A percentile compares a stretch with the other conserved stretches of the same genome.
Evolutionary conservation across 306 rosid species (phyloP).

Genomic region (Vigna angularis): DNA sequence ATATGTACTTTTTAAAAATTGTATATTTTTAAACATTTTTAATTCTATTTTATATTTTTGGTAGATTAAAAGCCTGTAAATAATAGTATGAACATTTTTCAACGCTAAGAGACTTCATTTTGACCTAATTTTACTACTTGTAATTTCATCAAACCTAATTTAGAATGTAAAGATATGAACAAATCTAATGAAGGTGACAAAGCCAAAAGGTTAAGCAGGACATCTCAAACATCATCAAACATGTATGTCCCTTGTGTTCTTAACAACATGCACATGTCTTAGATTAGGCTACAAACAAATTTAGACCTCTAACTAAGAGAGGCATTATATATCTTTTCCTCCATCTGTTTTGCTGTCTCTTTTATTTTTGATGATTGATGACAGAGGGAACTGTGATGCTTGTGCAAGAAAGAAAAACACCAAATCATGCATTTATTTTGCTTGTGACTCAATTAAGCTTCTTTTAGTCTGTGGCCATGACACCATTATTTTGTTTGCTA

Average conservation of each 20-base stretch:
- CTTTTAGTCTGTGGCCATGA: conserved; percentile 23
- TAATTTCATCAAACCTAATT: background rate
- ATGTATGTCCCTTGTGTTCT: conserved; percentile 25
- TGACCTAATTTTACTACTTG: background rate
- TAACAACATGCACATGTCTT: conserved; percentile 30
- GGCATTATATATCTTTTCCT: background rate
- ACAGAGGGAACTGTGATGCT: conserved; percentile 13
- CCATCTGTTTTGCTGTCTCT: background rate
- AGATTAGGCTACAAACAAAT: conserved; percentile 24
- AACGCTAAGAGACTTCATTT: too few relatives aligned
- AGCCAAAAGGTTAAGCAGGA: conserved; percentile 40
- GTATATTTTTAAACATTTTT: too few relatives aligned
- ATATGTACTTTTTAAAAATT: too few relatives aligned
- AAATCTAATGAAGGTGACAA: background rate
- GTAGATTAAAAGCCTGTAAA: too few relatives aligned
- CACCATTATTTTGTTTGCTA: conserved; percentile 24
- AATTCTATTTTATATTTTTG: too few relatives aligned
- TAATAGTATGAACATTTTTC: too few relatives aligned
- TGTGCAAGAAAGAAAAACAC: background rate
- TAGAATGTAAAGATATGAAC: background rate
- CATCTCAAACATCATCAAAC: conserved; percentile 4
- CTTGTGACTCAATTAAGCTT: conserved; percentile 35
- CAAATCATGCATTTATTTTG: conserved; percentile 17
- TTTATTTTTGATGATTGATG: conserved; percentile 7
- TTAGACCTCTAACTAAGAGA: background rate